Base-by-base conservation (phyloP, 2,329 filamentous ascomycete species). In the Fusarium subglutinans region DNA sequence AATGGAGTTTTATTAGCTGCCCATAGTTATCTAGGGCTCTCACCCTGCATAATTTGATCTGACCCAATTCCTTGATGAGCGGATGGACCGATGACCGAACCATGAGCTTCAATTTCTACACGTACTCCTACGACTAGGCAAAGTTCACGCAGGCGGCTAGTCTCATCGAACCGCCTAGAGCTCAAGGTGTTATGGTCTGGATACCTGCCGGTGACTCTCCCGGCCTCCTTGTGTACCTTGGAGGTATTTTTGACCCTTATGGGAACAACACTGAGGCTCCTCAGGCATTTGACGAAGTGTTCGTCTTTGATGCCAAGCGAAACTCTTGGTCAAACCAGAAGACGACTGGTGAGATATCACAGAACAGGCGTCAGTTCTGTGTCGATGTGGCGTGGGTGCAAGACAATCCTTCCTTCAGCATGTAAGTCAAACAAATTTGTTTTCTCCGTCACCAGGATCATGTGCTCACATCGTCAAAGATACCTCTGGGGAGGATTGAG, bases 361-460 rank as follows among this genome's bases (percentile, higher is more conserved):
- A 64, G 24, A 62, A 62, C 4, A 40, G 30, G 13, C 44, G 30
- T n/a, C 24, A 64, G 3, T 64, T 62, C 20, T 64, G 61, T 8
- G 37, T 62, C 10, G 56, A 62, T 5, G 37, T 62, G 24, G 61
- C 56, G 2, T 64, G 61, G 44, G 44, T 24, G 8, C 61, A 30
- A 13, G 56, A 64, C 17, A 62, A 62, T 11, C 38, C 37, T 8
- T 43, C 61, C 10, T 64, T 62, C 8, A 64, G 44, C 20, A 50
- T 62, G 56, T 64, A 17, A 50, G 61, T 38, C 15, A 12, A 9
- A 1, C 20, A 2, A 4, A 14, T 47, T 1, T 0, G 0, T 26
- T 4, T 0, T 10, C 4, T 28, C 6, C 18, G 14, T 20, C 8
- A 10, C 0, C 24, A 28, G 6, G 12, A 10, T 0, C 18, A 7